These are phyloP conservation scores for Phytophthora boehmeriae DNA, from an alignment of 352 stramenopile species.

Conservation along the genomic window DNA sequence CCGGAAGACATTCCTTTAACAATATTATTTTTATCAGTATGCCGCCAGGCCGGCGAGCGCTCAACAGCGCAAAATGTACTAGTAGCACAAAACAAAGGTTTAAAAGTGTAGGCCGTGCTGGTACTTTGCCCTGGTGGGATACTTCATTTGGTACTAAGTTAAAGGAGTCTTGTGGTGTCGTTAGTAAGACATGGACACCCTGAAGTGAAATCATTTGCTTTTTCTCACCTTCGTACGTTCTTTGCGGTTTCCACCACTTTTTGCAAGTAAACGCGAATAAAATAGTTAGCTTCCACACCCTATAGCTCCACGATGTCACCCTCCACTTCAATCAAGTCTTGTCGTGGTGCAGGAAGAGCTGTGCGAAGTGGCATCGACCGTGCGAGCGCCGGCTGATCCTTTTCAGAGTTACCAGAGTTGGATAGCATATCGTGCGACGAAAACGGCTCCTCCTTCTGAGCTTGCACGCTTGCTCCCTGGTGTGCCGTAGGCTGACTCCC, in stretches of 20 bases:
- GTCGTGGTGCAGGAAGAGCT: constrained; percentile 39
- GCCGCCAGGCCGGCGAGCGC: constrained; percentile 31
- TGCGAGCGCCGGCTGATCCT: constrained; percentile 32
- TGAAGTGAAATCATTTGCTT: neutral
- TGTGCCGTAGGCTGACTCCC: constrained; percentile 1
- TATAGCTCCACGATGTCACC: constrained; percentile 70
- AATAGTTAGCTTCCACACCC: constrained; percentile 15
- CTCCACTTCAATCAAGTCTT: constrained; percentile 60
- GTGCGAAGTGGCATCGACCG: constrained; percentile 39
- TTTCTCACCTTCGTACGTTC: neutral
- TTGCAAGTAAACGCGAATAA: constrained; percentile 17
- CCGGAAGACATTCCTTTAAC: constrained; percentile 27
- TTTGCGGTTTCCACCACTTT: constrained; percentile 1
- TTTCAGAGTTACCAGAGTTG: constrained; percentile 20
- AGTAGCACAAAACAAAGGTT: constrained; percentile 33
- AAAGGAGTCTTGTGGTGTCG: constrained; percentile 15
- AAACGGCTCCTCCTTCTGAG: constrained; percentile 7
- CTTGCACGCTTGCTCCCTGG: neutral
- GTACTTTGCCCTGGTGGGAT: constrained; percentile 38
- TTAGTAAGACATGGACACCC: constrained; percentile 3
- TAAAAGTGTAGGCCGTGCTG: constrained; percentile 38
- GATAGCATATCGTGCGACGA: constrained; percentile 17
- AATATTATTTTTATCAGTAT: constrained; percentile 53
- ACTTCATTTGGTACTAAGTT: constrained; percentile 39
- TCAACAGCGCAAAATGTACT: constrained; percentile 39